phyloP scores from a whole-genome alignment of 225 moss, liverwort and hornwort genomes.

The Neckera pumila region DNA sequence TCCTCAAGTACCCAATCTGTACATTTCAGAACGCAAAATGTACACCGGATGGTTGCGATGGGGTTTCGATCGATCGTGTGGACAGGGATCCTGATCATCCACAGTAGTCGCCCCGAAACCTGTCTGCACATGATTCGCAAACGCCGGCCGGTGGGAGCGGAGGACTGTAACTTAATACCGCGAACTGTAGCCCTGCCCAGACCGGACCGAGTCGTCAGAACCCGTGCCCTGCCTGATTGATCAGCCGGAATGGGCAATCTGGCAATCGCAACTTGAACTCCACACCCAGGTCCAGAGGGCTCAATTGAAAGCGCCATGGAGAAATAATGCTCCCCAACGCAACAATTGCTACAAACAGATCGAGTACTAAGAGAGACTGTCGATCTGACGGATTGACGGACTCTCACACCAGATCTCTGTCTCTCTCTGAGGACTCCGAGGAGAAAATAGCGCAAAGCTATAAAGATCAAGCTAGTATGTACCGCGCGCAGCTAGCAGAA shows the following conservation, averaged over 20 bases:
- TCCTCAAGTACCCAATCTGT: neutral
- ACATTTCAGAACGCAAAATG: neutral
- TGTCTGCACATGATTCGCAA: neutral
- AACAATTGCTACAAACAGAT: neutral
- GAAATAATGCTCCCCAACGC: neutral
- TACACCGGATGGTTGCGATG: neutral
- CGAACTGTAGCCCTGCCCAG: neutral
- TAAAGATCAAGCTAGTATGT: neutral
- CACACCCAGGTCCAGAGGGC: neutral
- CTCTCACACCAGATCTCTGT: neutral
- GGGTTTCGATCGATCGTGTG: neutral
- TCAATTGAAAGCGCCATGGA: neutral
- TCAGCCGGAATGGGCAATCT: neutral
- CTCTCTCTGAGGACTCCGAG: neutral
- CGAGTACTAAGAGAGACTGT: too few relatives aligned
- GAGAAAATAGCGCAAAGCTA: neutral
- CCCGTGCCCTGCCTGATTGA: neutral
- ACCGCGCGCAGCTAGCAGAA: neutral
- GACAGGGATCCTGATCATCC: neutral
- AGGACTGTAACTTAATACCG: neutral
- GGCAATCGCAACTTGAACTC: neutral
- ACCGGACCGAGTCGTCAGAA: neutral
- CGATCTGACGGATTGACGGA: neutral
- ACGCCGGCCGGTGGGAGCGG: neutral
- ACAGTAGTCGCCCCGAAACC: neutral